Conservation (phyloP, 345 rosid species). For the Ceriops tagal region DNA sequence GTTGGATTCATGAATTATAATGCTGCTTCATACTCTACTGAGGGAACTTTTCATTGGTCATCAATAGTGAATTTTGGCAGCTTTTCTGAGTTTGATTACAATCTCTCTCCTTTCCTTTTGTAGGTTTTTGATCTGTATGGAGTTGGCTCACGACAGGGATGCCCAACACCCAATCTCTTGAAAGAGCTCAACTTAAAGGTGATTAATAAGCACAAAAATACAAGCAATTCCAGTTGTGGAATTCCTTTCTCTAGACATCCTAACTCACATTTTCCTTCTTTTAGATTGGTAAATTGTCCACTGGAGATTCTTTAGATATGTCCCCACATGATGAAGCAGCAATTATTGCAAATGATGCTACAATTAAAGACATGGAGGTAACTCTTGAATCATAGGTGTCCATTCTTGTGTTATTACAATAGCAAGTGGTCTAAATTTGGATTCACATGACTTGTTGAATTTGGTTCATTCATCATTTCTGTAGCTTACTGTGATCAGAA, state of each 20-base stretch:
- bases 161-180: constrained; percentile 62
- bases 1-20: neutral
- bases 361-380: constrained; percentile 98
- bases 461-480: no score
- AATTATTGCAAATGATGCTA: constrained; percentile 72
- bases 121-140: constrained; percentile 88
- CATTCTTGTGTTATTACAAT: no score
- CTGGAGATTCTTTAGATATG: constrained; percentile 95
- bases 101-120: constrained; percentile 8
- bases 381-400: no score
- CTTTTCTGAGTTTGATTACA: neutral
- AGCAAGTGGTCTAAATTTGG: no score
- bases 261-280: constrained; percentile 11
- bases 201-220: neutral
- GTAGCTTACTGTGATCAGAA: no score
- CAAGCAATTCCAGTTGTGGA: no score
- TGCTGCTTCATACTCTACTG: neutral
- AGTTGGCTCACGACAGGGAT: constrained; percentile 61
- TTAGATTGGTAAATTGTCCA: constrained; percentile 75
- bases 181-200: constrained; percentile 79
- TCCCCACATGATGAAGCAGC: constrained; percentile 65
- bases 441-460: no score
- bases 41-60: neutral
- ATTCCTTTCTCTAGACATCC: neutral
- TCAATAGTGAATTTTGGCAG: neutral